Evolutionary conservation across 768 basidiomycete species (phyloP), one percentile per base, ranked within the genome.

Genomic region (Boletellus ananas): DNA sequence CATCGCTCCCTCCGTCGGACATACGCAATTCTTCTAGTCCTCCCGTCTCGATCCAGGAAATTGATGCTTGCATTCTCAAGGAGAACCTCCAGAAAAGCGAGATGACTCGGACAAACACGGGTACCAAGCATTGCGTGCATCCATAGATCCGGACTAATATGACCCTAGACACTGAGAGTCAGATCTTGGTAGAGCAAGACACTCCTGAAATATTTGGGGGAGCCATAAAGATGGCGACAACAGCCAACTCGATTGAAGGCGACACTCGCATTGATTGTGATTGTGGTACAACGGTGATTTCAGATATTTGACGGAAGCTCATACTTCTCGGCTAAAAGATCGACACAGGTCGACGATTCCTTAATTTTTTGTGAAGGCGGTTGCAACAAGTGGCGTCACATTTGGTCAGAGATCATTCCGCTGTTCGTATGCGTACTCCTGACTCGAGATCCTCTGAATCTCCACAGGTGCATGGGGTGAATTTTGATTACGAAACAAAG

Each of bases 341-440:
- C 12, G 36, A 17, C 43, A 18, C 38, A 89, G 85, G 59, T 72
- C 14, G 81, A 83, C 25, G 84, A 85, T 54, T 73, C 77, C 20
- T 60, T 57, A 25, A 76, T 80, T 49, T 74, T 79, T 48, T 92
- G 89, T 59, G 87, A 90, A 51, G 83, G 81, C 9, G 79, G 74
- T n/a, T 90, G 90, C 65, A 72, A 72, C 16, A 77, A 72, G 50
- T 90, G 87, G 87, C 85, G 79, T 61, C 90, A 92, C 63, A 58
- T 82, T 37, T 92, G 89, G 89, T 89, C 47, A 47, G 79, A 61
- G 50, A 25, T 43, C 43, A 8, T 20, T 17, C 29, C 39, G 10
- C 8, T 34, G 12, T n/a, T 43, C 4, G 20, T 20, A 13, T 16
- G 35, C 18, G 23, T 43, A 35, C 4, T 35, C 11, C 20, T 41